Evolutionary conservation across 2,329 filamentous ascomycete genomes (phyloP).

Genomic region (Colletotrichum lini): DNA sequence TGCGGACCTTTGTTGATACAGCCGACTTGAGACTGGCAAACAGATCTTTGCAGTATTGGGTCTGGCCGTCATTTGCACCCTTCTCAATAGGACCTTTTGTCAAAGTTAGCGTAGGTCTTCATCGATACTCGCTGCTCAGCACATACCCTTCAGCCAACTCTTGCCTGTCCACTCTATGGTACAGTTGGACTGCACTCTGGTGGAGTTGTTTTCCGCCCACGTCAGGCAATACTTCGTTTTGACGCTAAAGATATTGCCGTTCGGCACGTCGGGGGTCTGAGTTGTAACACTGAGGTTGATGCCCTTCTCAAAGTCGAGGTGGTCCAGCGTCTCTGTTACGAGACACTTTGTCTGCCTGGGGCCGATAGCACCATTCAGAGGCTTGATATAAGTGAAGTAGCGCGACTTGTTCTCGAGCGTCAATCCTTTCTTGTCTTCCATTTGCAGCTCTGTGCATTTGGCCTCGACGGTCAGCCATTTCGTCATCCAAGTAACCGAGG

Average conservation of each 20-base stretch:
- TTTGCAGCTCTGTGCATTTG: constrained; percentile 88
- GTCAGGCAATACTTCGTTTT: constrained; percentile 96
- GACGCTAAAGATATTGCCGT: constrained; percentile 89
- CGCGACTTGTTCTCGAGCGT: constrained; percentile 81
- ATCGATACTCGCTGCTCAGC: neutral
- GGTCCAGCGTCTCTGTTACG: constrained; percentile 86
- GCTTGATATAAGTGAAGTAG: constrained; percentile 91
- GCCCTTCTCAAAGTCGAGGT: constrained; percentile 87
- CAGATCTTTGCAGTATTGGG: constrained; percentile 84
- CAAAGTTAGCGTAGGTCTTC: constrained; percentile 49
- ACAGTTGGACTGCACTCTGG: constrained; percentile 88
- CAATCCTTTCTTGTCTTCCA: constrained; percentile 87
- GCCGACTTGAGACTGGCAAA: constrained; percentile 81
- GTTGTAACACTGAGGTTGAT: constrained; percentile 87
- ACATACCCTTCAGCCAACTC: constrained; percentile 94
- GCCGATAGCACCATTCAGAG: constrained; percentile 85
- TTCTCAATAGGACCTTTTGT: constrained; percentile 90
- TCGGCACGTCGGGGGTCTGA: constrained; percentile 94
- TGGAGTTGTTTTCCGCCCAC: constrained; percentile 90
- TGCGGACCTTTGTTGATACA: constrained; percentile 75
- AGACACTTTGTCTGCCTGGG: constrained; percentile 96
- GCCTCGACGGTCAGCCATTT: constrained; percentile 90
- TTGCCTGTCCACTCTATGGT: constrained; percentile 97
- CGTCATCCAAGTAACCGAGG: constrained; percentile 84
- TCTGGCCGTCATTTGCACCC: constrained; percentile 91